A percentile compares a stretch with the other conserved stretches of the same genome.
These are phyloP conservation scores for Blastomyces silverae DNA, from an alignment of 2,329 filamentous ascomycete species.

Conservation along the genomic window DNA sequence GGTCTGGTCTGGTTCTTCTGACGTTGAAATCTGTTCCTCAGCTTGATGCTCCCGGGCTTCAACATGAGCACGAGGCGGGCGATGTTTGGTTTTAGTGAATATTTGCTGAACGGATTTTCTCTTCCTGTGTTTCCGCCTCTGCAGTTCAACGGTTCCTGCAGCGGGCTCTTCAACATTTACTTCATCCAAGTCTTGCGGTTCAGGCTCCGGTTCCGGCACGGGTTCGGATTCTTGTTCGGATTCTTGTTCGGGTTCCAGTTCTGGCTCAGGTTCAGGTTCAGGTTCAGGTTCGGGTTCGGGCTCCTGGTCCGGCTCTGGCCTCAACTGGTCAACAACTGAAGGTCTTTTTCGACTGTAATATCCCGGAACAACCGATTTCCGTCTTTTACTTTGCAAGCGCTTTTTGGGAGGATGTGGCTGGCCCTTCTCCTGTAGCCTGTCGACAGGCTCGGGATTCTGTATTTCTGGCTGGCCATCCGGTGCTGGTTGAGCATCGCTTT, in stretches of 20 bases:
- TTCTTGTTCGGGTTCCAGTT: neutral
- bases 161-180: neutral
- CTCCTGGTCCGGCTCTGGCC: neutral
- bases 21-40: constrained; percentile 8
- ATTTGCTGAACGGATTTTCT: constrained; percentile 11
- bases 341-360: constrained; percentile 14
- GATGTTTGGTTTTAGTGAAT: constrained; percentile 1
- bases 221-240: neutral
- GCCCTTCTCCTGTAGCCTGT: neutral
- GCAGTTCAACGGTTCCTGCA: neutral
- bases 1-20: constrained; percentile 14
- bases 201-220: constrained; percentile 13
- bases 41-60: constrained; percentile 5
- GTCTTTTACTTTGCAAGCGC: constrained; percentile 15
- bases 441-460: neutral
- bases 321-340: neutral
- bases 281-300: constrained; percentile 10
- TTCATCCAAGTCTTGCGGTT: neutral
- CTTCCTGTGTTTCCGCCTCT: constrained; percentile 11
- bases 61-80: neutral
- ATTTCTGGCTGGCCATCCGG: neutral
- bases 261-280: neutral
- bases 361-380: constrained; percentile 19
- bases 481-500: neutral
- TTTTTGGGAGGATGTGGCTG: neutral